These are phyloP conservation scores for Misopates orontium DNA, from an alignment of 257 asterid genomes.

Conservation along the genomic window DNA sequence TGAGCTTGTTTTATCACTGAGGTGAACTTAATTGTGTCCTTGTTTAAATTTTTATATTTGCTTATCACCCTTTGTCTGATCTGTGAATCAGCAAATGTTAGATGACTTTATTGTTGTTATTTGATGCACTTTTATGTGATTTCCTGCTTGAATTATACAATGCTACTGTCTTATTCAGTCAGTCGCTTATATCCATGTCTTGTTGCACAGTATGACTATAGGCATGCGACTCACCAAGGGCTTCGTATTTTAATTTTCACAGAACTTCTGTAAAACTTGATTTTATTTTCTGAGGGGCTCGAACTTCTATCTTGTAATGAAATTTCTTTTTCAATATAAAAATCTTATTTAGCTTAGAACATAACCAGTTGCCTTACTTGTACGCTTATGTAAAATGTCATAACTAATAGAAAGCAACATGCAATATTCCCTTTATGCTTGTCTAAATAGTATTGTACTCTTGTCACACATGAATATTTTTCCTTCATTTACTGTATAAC, in stretches of 20 bases:
- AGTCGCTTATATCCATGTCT: slow-evolving; percentile 11
- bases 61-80: slow-evolving; percentile 16
- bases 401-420: not conserved
- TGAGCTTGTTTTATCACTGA: slow-evolving; percentile 83
- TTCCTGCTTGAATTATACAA: slow-evolving; percentile 8
- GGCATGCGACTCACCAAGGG: not conserved
- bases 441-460: not conserved
- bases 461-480: not conserved
- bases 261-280: not conserved
- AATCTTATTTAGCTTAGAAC: not conserved
- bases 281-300: too few species aligned
- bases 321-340: slow-evolving; percentile 2
- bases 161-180: not conserved
- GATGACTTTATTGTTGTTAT: slow-evolving; percentile 7
- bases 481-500: slow-evolving; percentile 10
- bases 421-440: slow-evolving; percentile 23
- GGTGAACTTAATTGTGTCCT: slow-evolving; percentile 42
- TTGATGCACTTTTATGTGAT: slow-evolving; percentile 6
- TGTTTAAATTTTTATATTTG: slow-evolving; percentile 14
- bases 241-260: not conserved
- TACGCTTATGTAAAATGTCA: not conserved
- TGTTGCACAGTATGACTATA: not conserved
- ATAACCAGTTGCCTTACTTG: not conserved
- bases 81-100: not conserved
- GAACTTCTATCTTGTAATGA: too few species aligned